Conservation (phyloP, 139 green algal genomes). For the Chlorella sp. region DNA sequence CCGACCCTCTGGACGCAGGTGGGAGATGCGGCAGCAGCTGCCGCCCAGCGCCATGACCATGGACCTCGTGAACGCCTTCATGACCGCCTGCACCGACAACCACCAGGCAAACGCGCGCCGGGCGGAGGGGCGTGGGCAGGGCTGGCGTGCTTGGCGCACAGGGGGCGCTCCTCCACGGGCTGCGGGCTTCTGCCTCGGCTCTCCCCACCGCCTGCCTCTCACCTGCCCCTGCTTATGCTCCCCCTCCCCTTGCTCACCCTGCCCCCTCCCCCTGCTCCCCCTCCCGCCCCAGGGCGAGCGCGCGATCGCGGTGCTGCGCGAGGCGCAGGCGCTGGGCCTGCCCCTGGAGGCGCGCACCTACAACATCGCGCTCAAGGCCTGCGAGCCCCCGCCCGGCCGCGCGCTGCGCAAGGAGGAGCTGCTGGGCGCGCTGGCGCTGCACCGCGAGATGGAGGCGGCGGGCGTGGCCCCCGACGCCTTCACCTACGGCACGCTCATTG, state of each 20-base stretch:
- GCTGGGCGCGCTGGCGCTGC: constrained; percentile 33
- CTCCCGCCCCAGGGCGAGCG: constrained; percentile 38
- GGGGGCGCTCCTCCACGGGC: neutral
- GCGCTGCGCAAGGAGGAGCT: constrained; percentile 26
- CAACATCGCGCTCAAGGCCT: constrained; percentile 47
- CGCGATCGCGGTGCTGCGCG: constrained; percentile 25
- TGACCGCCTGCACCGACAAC: constrained; percentile 37
- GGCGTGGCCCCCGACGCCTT: constrained; percentile 49
- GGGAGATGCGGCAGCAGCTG: constrained; percentile 24
- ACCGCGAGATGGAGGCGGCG: constrained; percentile 27
- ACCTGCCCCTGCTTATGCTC: neutral
- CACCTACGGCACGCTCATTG: constrained; percentile 53
- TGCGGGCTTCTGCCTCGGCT: neutral
- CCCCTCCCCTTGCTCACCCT: neutral
- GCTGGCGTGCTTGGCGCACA: too few species aligned
- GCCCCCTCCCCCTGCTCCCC: neutral
- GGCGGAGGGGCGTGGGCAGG: too few species aligned
- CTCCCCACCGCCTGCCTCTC: neutral
- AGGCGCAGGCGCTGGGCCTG: constrained; percentile 7
- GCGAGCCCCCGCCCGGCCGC: constrained; percentile 22
- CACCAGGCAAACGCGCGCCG: neutral
- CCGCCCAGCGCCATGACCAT: constrained; percentile 5
- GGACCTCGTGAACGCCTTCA: constrained; percentile 43
- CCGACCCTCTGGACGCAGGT: too few species aligned
- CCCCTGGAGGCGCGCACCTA: constrained; percentile 26